Evolutionary conservation across 192 early-diverging fungal genomes (phyloP), one percentile per base, ranked within the genome.

Genomic region (Backusella luteola): DNA sequence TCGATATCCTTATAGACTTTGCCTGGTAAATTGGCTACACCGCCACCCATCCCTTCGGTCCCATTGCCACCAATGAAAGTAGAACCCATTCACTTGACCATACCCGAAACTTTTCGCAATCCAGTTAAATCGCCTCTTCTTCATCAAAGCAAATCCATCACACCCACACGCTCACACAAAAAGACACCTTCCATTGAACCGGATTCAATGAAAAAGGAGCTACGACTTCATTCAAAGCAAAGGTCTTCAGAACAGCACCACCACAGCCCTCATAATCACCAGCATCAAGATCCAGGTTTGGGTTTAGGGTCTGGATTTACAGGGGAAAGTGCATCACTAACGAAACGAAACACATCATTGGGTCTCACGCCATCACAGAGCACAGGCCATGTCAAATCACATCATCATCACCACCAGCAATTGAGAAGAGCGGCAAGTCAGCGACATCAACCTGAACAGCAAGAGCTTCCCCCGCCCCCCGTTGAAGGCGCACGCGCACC

Each of bases 1-100:
- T 32, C 32, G 32, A 29, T 44, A 69, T 71, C 4, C 32, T 32
- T 32, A 32, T 59, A 81, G 79, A 81, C 79, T 15, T 73, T 81
- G 29, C 79, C 79, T 42, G 79, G 79, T 17, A 81, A 67, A 53
- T 70, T 81, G 35, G 79, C 71, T 17, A 73, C 75, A 19, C 79
- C 79, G 17, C 79, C 79, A 9, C 79, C 79, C 19, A 75, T 81
- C 34, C 75, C 69, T 21, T 39, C 66, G 3, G 7, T 76, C 9
- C 26, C 67, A 19, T 34, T 76, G 34, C 76, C 76, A 32, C 76
- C 76, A 19, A 76, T 76, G 76, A 76, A 70, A 63, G 66, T 76
- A 29, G 66, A 76, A 15, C 76, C 76, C 1, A 76, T 76, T 29
- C 68, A 76, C 3, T 41, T 76, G 23, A 76, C 44, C 32, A 71